These are phyloP conservation scores for Lumnitzera racemosa DNA, from an alignment of 345 rosid species.

Conservation along the genomic window DNA sequence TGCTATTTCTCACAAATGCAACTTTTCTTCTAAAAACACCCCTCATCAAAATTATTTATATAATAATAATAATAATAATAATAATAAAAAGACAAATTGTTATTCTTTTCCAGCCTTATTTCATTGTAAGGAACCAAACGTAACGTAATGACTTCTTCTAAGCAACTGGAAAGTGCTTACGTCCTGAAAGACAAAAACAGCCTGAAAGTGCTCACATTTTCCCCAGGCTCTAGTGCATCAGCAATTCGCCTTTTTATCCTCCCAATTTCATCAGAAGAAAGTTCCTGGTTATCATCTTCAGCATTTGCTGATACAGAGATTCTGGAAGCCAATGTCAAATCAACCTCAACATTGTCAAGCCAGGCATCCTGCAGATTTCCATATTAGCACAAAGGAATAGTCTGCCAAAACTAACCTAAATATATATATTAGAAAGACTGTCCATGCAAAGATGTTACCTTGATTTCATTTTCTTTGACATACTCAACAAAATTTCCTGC, in stretches of 20 bases:
- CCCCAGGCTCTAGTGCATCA: slow-evolving; percentile 75
- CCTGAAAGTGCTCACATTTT: slow-evolving; percentile 47
- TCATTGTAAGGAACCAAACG: too few relatives aligned
- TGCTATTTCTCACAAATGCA: too few relatives aligned
- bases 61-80: too few relatives aligned
- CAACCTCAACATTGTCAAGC: slow-evolving; percentile 76
- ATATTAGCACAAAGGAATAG: neutral
- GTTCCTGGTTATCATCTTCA: slow-evolving; percentile 35
- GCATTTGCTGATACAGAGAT: slow-evolving; percentile 15
- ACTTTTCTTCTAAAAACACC: too few relatives aligned
- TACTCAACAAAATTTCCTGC: slow-evolving; percentile 90
- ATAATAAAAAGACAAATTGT: too few relatives aligned
- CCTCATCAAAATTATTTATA: too few relatives aligned
- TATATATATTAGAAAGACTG: neutral
- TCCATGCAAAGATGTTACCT: slow-evolving; percentile 31
- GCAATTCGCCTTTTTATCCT: slow-evolving; percentile 78
- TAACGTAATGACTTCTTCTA: too few relatives aligned
- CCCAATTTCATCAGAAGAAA: slow-evolving; percentile 70
- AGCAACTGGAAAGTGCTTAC: neutral
- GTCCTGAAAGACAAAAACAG: neutral
- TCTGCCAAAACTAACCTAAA: too few relatives aligned
- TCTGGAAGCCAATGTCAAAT: slow-evolving; percentile 41
- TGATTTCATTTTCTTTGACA: slow-evolving; percentile 60
- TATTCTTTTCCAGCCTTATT: too few relatives aligned
- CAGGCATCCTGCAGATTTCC: slow-evolving; percentile 76